Evolutionary conservation across 2,329 filamentous ascomycete species (phyloP).

Genomic region (Pseudogymnoascus sp.): DNA sequence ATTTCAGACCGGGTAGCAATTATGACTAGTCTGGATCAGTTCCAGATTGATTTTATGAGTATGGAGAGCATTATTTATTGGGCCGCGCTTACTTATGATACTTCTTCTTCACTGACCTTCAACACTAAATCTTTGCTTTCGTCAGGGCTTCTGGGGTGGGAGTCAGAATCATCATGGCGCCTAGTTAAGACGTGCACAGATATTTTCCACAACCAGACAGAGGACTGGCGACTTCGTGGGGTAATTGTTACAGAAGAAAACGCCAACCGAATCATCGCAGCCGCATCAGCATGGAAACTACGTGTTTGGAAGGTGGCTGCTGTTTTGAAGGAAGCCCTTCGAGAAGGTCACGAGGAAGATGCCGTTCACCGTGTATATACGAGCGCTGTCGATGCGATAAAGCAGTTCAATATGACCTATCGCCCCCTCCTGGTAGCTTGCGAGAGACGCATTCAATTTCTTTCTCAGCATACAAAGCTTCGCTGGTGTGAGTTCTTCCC

Average conservation of each 20-base stretch:
- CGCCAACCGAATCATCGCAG: slow-evolving; percentile 27
- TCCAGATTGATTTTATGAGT: slow-evolving; percentile 30
- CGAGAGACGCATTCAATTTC: slow-evolving; percentile 26
- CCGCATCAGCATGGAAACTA: slow-evolving; percentile 24
- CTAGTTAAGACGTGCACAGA: slow-evolving; percentile 24
- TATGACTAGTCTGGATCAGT: slow-evolving; percentile 23
- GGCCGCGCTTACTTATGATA: slow-evolving; percentile 37
- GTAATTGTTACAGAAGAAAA: slow-evolving; percentile 25
- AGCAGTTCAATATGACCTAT: slow-evolving; percentile 26
- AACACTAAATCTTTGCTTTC: slow-evolving; percentile 35
- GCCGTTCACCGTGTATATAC: slow-evolving; percentile 24
- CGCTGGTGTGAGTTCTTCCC: slow-evolving; percentile 27
- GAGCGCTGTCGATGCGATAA: slow-evolving; percentile 23
- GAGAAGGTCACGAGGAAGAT: slow-evolving; percentile 28
- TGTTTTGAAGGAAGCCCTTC: slow-evolving; percentile 28
- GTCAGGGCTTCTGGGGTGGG: slow-evolving; percentile 30
- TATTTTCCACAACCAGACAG: slow-evolving; percentile 25
- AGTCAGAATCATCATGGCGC: slow-evolving; percentile 25
- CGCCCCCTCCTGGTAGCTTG: slow-evolving; percentile 24
- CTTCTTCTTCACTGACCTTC: slow-evolving; percentile 35
- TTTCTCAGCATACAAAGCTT: slow-evolving; percentile 26
- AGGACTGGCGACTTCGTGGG: slow-evolving; percentile 23
- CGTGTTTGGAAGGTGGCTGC: slow-evolving; percentile 28
- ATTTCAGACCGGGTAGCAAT: slow-evolving; percentile 18
- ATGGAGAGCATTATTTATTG: slow-evolving; percentile 36